phyloP scores from a whole-genome alignment of 768 basidiomycete species.

The Lentinula raphanica region DNA sequence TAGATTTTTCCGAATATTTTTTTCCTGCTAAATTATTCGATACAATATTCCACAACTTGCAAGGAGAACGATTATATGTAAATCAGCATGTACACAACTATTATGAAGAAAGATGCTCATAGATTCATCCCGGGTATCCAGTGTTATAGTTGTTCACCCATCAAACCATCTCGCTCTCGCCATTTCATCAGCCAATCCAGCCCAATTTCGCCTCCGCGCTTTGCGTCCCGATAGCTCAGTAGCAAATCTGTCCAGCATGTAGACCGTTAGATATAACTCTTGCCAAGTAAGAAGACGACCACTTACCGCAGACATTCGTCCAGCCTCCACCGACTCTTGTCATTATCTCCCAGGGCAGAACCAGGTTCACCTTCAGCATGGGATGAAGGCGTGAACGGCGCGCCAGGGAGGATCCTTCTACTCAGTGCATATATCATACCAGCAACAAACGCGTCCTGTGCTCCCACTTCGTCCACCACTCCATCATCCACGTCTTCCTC shows the following conservation, averaged over 20 bases:
- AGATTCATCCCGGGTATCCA: not conserved
- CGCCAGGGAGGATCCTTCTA: slow-evolving; percentile 63
- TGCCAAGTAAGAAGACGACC: not conserved
- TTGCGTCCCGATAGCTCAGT: slow-evolving; percentile 79
- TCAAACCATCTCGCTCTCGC: slow-evolving; percentile 72
- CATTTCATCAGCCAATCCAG: slow-evolving; percentile 72
- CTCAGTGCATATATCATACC: slow-evolving; percentile 85
- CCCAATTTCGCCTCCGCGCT: slow-evolving; percentile 57
- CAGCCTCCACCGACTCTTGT: slow-evolving; percentile 62
- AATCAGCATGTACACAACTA: no score
- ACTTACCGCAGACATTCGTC: slow-evolving; percentile 76
- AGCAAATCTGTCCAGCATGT: slow-evolving; percentile 53
- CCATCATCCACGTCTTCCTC: slow-evolving; percentile 34
- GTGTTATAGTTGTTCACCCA: slow-evolving; percentile 11
- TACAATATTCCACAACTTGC: no score
- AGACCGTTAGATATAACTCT: not conserved
- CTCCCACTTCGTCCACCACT: slow-evolving; percentile 67
- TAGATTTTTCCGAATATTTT: not conserved
- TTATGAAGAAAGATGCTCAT: no score
- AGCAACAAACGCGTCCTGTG: slow-evolving; percentile 79
- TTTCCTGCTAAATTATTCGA: not conserved
- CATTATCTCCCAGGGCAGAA: slow-evolving; percentile 28
- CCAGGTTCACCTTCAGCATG: slow-evolving; percentile 29
- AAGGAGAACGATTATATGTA: no score
- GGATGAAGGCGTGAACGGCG: slow-evolving; percentile 66